A percentile compares a stretch with the other conserved stretches of the same genome.
Evolutionary conservation across 768 basidiomycete genomes (phyloP).

Genomic region (Boletus insuetus): DNA sequence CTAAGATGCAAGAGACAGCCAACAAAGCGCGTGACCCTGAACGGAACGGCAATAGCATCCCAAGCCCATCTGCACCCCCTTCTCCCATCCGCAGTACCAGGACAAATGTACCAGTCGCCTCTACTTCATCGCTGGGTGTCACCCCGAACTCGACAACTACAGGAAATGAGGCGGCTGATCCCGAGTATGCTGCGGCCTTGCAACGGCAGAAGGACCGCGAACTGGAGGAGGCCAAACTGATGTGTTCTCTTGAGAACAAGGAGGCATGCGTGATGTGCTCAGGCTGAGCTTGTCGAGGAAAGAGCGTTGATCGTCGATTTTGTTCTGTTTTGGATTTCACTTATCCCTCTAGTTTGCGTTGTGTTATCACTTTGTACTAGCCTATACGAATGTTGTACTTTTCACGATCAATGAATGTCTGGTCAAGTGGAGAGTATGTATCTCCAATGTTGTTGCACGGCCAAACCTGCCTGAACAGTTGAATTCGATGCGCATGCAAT

Average conservation of each 20-base stretch:
- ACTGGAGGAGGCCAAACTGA: constrained; percentile 74
- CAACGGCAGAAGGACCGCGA: constrained; percentile 68
- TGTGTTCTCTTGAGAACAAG: constrained; percentile 90
- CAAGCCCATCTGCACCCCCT: constrained; percentile 25
- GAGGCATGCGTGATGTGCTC: constrained; percentile 94
- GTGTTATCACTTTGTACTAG: constrained; percentile 9
- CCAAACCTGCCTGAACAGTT: too few species aligned
- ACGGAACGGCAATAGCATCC: constrained; percentile 14
- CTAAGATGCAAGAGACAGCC: constrained; percentile 29
- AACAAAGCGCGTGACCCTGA: constrained; percentile 17
- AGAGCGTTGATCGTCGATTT: neutral
- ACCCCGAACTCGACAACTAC: constrained; percentile 23
- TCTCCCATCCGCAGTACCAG: constrained; percentile 30
- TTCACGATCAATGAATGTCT: constrained; percentile 2
- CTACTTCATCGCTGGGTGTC: constrained; percentile 15
- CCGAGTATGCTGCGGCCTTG: constrained; percentile 80
- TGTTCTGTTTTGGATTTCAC: constrained; percentile 3
- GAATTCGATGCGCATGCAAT: too few species aligned
- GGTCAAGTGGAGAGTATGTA: too few species aligned
- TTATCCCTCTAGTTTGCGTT: neutral
- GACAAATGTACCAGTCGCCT: constrained; percentile 31
- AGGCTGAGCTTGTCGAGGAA: constrained; percentile 41
- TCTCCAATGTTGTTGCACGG: too few species aligned
- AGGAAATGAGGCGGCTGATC: constrained; percentile 42
- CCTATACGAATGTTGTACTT: constrained; percentile 18